Evolutionary conservation across 805 yeast species (phyloP).

Genomic region (Nematodospora valgi): DNA sequence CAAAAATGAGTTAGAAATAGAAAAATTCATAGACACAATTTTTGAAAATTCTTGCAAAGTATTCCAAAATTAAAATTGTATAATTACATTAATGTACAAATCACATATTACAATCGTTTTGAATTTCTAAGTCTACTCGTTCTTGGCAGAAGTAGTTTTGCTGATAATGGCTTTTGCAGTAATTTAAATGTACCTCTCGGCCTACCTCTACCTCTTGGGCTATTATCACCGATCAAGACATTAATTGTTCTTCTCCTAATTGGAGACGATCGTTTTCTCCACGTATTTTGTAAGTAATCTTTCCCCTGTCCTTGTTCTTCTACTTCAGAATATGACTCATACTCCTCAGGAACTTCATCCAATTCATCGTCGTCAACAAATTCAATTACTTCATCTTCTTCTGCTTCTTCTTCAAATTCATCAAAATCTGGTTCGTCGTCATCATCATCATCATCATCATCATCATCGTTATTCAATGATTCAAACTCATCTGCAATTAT

Average conservation of each 20-base stretch:
- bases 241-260: slow-evolving; percentile 8
- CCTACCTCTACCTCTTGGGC: slow-evolving; percentile 10
- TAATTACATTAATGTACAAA: too few species aligned
- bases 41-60: slow-evolving; percentile 33
- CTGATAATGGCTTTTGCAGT: neutral
- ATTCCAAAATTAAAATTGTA: slow-evolving; percentile 21
- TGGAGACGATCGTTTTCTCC: slow-evolving; percentile 5
- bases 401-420: slow-evolving; percentile 13
- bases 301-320: too few species aligned
- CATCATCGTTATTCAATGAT: slow-evolving; percentile 6
- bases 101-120: neutral
- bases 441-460: slow-evolving; percentile 16
- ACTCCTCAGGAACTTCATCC: neutral
- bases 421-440: slow-evolving; percentile 14
- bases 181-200: slow-evolving; percentile 11
- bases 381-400: slow-evolving; percentile 14
- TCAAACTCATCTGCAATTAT: slow-evolving; percentile 15
- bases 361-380: slow-evolving; percentile 10
- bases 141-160: neutral
- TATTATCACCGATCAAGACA: slow-evolving; percentile 4
- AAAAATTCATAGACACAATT: slow-evolving; percentile 30
- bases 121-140: neutral
- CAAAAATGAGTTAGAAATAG: slow-evolving; percentile 23
- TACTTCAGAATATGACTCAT: neutral
- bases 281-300: neutral